Percentiles rank a stretch among this genome's conserved stretches.
Conservation (phyloP, 371 early-diverging fungal species). For the Furculomyces boomerangus region DNA sequence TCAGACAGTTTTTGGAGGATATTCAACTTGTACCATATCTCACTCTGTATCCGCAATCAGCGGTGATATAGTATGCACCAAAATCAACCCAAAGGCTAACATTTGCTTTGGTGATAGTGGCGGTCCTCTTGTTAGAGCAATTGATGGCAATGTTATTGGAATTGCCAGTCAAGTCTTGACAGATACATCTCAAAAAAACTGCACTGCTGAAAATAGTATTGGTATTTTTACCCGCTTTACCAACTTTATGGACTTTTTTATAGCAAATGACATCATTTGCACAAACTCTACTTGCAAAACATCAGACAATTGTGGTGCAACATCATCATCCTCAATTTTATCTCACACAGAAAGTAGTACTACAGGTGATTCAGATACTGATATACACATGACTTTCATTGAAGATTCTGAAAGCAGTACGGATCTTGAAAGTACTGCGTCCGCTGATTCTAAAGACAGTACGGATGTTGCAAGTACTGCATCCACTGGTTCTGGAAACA, state of each 20-base stretch:
- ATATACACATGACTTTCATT: too few species aligned
- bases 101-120: neutral
- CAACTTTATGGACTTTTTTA: neutral
- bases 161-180: neutral
- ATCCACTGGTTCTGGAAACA: neutral
- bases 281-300: neutral
- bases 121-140: neutral
- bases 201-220: neutral
- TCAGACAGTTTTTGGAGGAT: neutral
- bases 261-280: neutral
- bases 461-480: neutral
- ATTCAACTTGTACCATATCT: neutral
- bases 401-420: too few species aligned
- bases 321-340: too few species aligned
- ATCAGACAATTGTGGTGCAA: neutral
- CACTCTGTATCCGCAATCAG: neutral
- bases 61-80: neutral
- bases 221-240: neutral
- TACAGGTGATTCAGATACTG: too few species aligned
- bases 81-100: neutral
- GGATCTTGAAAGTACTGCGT: too few species aligned
- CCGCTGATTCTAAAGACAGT: neutral
- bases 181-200: neutral
- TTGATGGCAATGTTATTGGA: neutral
- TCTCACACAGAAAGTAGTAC: too few species aligned